Conservation (phyloP, 768 basidiomycete species). For the Leccinellum rugosiceps region DNA sequence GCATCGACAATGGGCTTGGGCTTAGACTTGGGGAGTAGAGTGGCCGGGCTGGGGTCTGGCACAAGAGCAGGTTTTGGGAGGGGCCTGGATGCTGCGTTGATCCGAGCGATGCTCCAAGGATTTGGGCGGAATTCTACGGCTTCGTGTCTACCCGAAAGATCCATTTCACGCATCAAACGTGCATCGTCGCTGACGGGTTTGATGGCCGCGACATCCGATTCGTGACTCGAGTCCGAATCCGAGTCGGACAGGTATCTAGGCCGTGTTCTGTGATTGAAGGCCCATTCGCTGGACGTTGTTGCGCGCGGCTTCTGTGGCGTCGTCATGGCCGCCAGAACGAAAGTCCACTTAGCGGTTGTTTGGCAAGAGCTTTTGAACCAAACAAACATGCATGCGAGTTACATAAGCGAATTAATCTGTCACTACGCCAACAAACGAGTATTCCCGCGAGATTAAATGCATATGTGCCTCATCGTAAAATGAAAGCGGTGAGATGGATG, state of each 20-base stretch:
- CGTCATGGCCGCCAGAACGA: neutral
- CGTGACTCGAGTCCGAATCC: constrained; percentile 14
- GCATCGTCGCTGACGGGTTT: constrained; percentile 22
- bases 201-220: neutral
- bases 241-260: constrained; percentile 9
- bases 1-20: constrained; percentile 41
- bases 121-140: constrained; percentile 66
- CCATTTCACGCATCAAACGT: constrained; percentile 46
- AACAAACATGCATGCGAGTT: neutral
- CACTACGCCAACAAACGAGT: neutral
- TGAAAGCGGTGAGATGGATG: neutral
- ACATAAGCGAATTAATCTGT: neutral
- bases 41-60: neutral
- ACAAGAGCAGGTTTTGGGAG: neutral
- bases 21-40: constrained; percentile 12
- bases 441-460: neutral
- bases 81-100: constrained; percentile 64
- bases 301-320: neutral
- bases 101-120: constrained; percentile 78
- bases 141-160: constrained; percentile 59
- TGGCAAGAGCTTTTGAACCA: constrained; percentile 6
- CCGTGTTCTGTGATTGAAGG: constrained; percentile 24
- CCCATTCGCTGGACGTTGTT: constrained; percentile 20
- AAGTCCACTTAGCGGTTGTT: constrained; percentile 3
- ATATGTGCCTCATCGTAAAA: neutral